Base-by-base conservation (phyloP, 2,329 filamentous ascomycete genomes). In the Sodiomyces alkalinus region DNA sequence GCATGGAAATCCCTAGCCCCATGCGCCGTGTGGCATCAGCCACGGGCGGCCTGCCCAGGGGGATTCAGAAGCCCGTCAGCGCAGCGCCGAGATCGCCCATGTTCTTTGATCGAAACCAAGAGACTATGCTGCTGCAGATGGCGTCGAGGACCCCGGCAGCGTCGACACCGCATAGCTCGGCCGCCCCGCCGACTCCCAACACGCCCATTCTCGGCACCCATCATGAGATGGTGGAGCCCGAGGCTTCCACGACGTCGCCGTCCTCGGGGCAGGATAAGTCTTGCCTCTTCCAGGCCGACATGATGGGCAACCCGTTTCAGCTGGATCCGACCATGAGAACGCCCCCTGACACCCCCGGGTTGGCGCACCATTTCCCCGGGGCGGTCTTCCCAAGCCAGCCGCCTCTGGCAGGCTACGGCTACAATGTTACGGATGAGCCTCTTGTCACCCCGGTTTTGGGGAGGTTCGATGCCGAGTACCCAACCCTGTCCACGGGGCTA, bases 21-120 rank as follows among this genome's bases (percentile, higher is more conserved):
- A 65, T 71, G 49, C 58, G 64, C 15, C 60, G 67, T 22, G 66
- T 69, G 23, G 58, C 60, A 10, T 71, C 67, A 3, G 55, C 62
- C 7, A 60, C 55, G 4, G 60, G 64, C 5, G 46, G 39, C 27
- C 43, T 56, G 25, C 36, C 49, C 19, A 52, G 49, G 9, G 48
- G 59, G 13, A 53, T 63, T 10, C 54, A 59, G 27, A 63, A 62
- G 37, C 27, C 36, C 7, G 29, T 22, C 14, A 43, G 40, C 30
- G 37, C 44, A 1, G 53, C 51, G 4, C 56, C 57, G 0, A 53
- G 57, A 11, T 62, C 59, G 1, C 58, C 59, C 9, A 47, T 58
- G 34, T 48, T 46, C 36, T 54, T 58, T 26, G 60, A 61, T 22
- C 56, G 55, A 16, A 62, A 53, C 35, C 49, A 56, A 19, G 62